Evolutionary conservation across 176 grass and related monocot genomes (phyloP).

Genomic region (Cenchrus purpureus): DNA sequence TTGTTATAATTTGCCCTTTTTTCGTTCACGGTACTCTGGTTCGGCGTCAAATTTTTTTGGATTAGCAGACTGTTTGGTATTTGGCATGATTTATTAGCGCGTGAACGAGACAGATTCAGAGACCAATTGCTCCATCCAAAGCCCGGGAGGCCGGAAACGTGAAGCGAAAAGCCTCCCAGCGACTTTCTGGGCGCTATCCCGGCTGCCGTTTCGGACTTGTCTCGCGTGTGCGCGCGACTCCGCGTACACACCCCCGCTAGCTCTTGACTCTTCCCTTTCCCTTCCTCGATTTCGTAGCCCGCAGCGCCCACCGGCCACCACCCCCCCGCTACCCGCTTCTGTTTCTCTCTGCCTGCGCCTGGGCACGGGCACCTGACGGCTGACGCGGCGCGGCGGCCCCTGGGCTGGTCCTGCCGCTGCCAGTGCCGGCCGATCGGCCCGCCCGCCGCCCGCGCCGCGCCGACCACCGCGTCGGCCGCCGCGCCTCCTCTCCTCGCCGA

Average conservation of each 20-base stretch:
- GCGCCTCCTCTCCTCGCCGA: neutral
- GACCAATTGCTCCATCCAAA: neutral
- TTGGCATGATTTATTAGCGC: neutral
- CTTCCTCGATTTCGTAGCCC: slow-evolving; percentile 7
- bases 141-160: neutral
- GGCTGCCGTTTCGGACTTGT: slow-evolving; percentile 17
- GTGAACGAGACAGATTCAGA: neutral
- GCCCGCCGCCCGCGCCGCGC: neutral
- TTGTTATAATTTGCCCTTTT: neutral
- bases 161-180: neutral
- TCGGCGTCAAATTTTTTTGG: neutral
- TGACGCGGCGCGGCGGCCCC: neutral
- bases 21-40: neutral
- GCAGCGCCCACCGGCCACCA: too few species aligned
- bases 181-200: neutral
- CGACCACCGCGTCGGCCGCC: slow-evolving; percentile 8
- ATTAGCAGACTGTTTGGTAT: neutral
- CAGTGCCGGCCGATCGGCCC: neutral
- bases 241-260: neutral
- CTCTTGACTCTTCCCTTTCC: too few species aligned
- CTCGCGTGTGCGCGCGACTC: neutral
- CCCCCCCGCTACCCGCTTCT: neutral
- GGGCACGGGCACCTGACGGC: neutral
- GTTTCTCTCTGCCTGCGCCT: neutral
- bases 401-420: neutral